Percentiles rank a stretch among this genome's conserved stretches.
These are phyloP conservation scores for Aspergillus olivimuriae DNA, from an alignment of 495 filamentous ascomycete species.

Conservation along the genomic window DNA sequence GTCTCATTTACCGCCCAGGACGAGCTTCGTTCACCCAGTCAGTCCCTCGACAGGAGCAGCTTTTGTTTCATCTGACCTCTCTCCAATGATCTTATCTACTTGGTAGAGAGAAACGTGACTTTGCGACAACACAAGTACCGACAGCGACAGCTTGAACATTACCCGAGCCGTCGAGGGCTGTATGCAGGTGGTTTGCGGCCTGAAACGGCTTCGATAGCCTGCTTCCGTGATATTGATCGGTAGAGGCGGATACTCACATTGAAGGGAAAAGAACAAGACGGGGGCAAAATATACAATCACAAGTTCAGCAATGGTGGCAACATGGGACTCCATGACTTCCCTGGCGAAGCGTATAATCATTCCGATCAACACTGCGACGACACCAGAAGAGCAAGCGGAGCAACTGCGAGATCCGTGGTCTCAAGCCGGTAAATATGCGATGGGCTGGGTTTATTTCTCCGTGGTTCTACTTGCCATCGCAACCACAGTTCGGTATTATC, in stretches of 20 bases:
- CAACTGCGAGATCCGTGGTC: conserved; percentile 72
- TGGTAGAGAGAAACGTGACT: too few species aligned
- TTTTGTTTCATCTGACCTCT: background rate
- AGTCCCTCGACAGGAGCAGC: background rate
- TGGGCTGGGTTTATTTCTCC: conserved; percentile 82
- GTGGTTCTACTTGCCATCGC: conserved; percentile 61
- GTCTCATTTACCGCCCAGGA: too few species aligned
- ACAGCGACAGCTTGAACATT: background rate
- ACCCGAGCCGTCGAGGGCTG: background rate
- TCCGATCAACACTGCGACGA: conserved; percentile 60
- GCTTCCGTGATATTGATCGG: too few species aligned
- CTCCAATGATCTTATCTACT: background rate
- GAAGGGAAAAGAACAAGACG: background rate
- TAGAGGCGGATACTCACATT: background rate
- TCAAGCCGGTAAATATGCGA: conserved; percentile 77
- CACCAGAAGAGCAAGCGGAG: conserved; percentile 64
- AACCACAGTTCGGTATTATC: conserved; percentile 62
- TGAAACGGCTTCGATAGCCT: background rate
- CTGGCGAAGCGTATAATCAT: conserved; percentile 72
- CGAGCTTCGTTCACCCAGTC: too few species aligned
- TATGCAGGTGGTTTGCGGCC: background rate
- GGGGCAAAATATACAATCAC: background rate
- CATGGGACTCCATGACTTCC: conserved; percentile 17
- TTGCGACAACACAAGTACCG: background rate
- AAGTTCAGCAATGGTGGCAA: conserved; percentile 2